Base-by-base conservation (phyloP, 768 basidiomycete species). In the Porphyrellus cyaneotinctus region DNA sequence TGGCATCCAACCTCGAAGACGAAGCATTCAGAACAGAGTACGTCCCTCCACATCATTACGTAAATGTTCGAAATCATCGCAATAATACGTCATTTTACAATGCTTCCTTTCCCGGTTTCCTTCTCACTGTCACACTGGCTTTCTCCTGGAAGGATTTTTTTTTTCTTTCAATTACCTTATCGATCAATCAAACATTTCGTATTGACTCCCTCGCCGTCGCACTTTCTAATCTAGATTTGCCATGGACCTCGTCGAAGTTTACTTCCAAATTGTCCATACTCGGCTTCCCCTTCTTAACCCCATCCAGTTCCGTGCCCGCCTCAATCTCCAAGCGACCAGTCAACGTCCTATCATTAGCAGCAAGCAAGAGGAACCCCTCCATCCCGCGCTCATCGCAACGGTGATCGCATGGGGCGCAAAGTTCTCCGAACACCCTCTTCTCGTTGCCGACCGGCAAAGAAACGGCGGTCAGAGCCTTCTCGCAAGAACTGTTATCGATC, bases 351-450 rank as follows among this genome's bases (percentile, higher is more conserved):
- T 57, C 39, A 43, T 63, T 4, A 43, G 24, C 32, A 58, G 11
- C 31, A 69, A 60, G 14, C 63, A 70, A 35, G 75, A 76, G 26
- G 76, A 79, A 41, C 72, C 78, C 14, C 61, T 84, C 24, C 86
- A 87, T 64, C 87, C 84, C 32, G 84, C 86, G 6, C 75, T 94
- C 20, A 79, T 95, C 46, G 94, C 94, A 7, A 87, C 88, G 1
- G 86, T 94, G 10, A 74, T 97, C 47, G 90, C 92, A 0, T 95
- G 89, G 87, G 94, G 94, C 26, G 85, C 90, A 33, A 92, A 93
- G 61, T 95, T 95, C 68, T 93, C 91, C 4, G 94, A 97, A 62
- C 91, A 95, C 64, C 85, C 88, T 0, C 71, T 93, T 54, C 82
- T 97, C 43, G 78, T 85, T 20, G 81, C 83, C 31, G 94, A 95